These are phyloP conservation scores for Pseudocercospora macadamiae DNA, from an alignment of 2,329 filamentous ascomycete genomes.

Conservation along the genomic window DNA sequence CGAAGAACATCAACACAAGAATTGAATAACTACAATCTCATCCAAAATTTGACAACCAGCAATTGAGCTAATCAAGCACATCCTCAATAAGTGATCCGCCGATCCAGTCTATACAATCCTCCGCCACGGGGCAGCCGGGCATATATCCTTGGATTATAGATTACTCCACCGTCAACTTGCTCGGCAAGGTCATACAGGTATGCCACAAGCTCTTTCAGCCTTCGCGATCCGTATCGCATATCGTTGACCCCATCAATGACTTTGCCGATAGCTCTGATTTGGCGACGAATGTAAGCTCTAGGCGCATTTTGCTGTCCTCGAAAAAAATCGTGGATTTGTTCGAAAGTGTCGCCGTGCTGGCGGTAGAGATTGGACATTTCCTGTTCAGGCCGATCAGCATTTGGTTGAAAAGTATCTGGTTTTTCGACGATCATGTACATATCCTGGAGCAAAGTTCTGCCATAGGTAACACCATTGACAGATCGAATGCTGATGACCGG, in stretches of 20 bases:
- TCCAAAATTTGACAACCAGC: no score
- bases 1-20: no score
- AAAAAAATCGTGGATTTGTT: slow-evolving; percentile 14
- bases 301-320: background rate
- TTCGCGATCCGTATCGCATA: slow-evolving; percentile 8
- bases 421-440: background rate
- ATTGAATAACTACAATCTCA: no score
- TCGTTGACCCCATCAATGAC: slow-evolving; percentile 13
- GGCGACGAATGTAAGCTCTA: background rate
- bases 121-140: background rate
- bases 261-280: slow-evolving; percentile 9
- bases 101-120: slow-evolving; percentile 2
- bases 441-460: slow-evolving; percentile 13
- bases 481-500: slow-evolving; percentile 11
- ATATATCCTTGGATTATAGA: slow-evolving; percentile 1
- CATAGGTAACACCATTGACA: slow-evolving; percentile 14
- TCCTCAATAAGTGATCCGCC: background rate
- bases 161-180: background rate
- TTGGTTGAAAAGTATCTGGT: no score
- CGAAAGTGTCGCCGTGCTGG: slow-evolving; percentile 8
- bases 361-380: slow-evolving; percentile 13
- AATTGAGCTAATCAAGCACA: no score
- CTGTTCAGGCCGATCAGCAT: background rate
- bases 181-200: background rate
- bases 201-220: slow-evolving; percentile 6